A percentile compares a stretch with the other conserved stretches of the same genome.
These are phyloP conservation scores for Platanthera zijinensis DNA, from an alignment of 106 monocot species.

Conservation along the genomic window DNA sequence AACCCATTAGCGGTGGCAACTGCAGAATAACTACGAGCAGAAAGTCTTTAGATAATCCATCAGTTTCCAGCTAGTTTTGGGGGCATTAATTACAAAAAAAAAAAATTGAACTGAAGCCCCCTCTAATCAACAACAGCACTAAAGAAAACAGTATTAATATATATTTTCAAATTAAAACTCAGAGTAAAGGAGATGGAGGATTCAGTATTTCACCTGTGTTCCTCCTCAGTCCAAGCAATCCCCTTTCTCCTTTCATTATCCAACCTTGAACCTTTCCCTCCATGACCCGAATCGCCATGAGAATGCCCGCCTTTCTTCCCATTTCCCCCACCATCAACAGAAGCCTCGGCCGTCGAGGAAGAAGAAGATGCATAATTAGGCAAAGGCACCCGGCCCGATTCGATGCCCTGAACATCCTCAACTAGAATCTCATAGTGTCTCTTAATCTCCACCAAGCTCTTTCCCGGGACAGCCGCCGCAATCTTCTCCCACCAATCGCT, in stretches of 20 bases:
- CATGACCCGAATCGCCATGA: conserved; percentile 8
- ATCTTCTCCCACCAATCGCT: conserved; percentile 33
- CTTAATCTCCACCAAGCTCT: conserved; percentile 34
- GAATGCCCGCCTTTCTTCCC: conserved; percentile 23
- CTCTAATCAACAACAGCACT: background rate
- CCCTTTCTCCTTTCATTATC: conserved; percentile 58
- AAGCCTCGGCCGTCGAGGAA: conserved; percentile 1
- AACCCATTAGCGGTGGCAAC: background rate
- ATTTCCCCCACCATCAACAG: conserved; percentile 7
- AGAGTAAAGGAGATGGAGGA: background rate
- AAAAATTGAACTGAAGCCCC: too few relatives aligned
- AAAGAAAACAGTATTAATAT: background rate
- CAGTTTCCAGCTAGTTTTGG: background rate
- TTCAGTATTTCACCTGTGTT: conserved; percentile 13
- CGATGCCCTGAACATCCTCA: conserved; percentile 43
- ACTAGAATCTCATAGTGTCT: conserved; percentile 39
- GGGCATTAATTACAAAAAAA: background rate
- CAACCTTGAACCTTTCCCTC: conserved; percentile 27
- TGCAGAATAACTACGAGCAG: background rate
- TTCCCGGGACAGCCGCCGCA: conserved; percentile 33
- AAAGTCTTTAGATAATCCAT: background rate
- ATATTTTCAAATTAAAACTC: too few relatives aligned
- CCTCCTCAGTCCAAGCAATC: conserved; percentile 23
- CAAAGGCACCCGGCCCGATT: conserved; percentile 39
- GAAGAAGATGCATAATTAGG: conserved; percentile 19